Conservation (phyloP, 192 early-diverging fungal species). For the Dimargaris cristalligena region DNA sequence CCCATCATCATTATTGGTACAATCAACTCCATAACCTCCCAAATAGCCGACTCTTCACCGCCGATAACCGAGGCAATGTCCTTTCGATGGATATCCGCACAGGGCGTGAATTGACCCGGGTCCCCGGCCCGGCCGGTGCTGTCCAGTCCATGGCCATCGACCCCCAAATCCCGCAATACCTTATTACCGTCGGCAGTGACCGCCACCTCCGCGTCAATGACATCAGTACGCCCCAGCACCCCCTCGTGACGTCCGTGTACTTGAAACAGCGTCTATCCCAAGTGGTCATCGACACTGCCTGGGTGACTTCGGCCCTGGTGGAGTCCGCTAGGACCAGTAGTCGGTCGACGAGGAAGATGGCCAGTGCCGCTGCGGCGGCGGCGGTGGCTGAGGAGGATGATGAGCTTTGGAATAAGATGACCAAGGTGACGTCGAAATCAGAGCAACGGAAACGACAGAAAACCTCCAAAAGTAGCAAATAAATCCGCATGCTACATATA, state of each 20-base stretch:
- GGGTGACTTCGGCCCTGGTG: no score
- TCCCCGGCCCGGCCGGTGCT: background rate
- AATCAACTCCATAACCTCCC: no score
- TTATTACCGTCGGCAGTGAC: background rate
- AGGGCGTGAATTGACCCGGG: background rate
- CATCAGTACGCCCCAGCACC: background rate
- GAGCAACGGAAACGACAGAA: no score
- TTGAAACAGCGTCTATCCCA: constrained; percentile 2
- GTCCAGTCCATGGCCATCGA: background rate
- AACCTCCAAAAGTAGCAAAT: no score
- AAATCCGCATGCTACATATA: no score
- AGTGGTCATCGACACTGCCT: background rate
- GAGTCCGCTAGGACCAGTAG: no score
- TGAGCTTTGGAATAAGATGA: background rate
- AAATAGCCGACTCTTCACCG: background rate
- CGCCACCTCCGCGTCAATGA: background rate
- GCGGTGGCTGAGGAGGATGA: background rate
- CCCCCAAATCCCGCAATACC: background rate
- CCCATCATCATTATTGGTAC: no score
- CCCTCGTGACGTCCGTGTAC: background rate
- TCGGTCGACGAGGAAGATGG: background rate
- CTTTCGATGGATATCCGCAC: background rate
- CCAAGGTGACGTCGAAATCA: no score
- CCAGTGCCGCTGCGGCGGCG: background rate
- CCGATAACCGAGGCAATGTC: background rate